A percentile compares a stretch with the other conserved stretches of the same genome.
Conservation (phyloP, 2,329 filamentous ascomycete genomes). For the Phyllosticta ampelicida region DNA sequence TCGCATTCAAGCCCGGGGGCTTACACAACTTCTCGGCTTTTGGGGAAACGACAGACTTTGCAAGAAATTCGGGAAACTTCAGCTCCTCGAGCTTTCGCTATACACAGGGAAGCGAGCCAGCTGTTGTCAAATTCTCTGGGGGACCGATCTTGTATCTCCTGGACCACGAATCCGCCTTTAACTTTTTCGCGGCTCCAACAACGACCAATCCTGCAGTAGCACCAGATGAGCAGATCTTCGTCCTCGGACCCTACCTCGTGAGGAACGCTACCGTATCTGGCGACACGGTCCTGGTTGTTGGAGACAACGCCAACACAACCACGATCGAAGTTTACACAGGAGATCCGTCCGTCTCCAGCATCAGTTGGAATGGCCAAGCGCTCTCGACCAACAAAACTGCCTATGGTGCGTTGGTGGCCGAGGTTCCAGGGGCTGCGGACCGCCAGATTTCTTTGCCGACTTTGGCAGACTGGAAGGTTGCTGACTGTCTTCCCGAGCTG, state of each 20-base stretch:
- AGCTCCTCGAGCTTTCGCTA: slow-evolving; percentile 20
- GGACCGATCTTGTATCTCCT: slow-evolving; percentile 25
- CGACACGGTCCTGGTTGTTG: slow-evolving; percentile 22
- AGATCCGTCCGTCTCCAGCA: slow-evolving; percentile 16
- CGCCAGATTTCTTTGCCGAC: slow-evolving; percentile 24
- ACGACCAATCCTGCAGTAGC: slow-evolving; percentile 26
- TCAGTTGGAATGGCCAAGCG: slow-evolving; percentile 29
- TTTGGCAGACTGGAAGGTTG: slow-evolving; percentile 36
- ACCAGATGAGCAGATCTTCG: slow-evolving; percentile 29
- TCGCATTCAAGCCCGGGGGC: slow-evolving; percentile 25
- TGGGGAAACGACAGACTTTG: slow-evolving; percentile 30
- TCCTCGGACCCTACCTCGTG: slow-evolving; percentile 32
- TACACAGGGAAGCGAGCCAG: slow-evolving; percentile 22
- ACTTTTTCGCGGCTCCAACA: slow-evolving; percentile 30
- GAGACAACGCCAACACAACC: slow-evolving; percentile 25
- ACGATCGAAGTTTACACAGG: slow-evolving; percentile 28
- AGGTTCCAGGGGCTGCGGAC: background rate
- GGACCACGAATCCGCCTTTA: slow-evolving; percentile 28
- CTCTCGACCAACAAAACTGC: slow-evolving; percentile 21
- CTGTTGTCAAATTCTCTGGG: slow-evolving; percentile 27
- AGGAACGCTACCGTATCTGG: slow-evolving; percentile 18
- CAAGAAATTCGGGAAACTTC: slow-evolving; percentile 31
- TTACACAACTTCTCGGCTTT: slow-evolving; percentile 29
- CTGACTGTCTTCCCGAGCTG: slow-evolving; percentile 41
- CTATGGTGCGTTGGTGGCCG: slow-evolving; percentile 21